Conservation (phyloP, 805 yeast genomes). For the Cyberlindnera veronae region DNA sequence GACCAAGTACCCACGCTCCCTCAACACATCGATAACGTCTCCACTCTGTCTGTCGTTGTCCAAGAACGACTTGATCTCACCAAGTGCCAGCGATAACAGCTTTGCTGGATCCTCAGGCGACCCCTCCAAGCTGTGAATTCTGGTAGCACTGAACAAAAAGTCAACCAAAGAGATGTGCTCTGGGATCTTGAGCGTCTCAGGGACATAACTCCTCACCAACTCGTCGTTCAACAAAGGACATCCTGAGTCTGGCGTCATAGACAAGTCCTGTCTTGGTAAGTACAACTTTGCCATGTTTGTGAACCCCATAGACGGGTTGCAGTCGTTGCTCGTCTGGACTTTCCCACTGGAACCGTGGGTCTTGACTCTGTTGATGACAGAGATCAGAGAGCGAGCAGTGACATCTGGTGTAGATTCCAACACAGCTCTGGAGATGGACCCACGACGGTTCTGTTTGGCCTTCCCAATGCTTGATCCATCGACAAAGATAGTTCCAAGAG, state of each 20-base stretch:
- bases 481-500: slow-evolving; percentile 5
- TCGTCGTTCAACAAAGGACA: slow-evolving; percentile 5
- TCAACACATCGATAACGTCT: slow-evolving; percentile 8
- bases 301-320: slow-evolving; percentile 3
- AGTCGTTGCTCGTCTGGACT: not conserved
- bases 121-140: slow-evolving; percentile 9
- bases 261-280: slow-evolving; percentile 3
- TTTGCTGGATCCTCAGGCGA: slow-evolving; percentile 10
- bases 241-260: not conserved
- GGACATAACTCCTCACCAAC: slow-evolving; percentile 9
- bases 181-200: slow-evolving; percentile 13
- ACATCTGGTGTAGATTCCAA: slow-evolving; percentile 1
- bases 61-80: slow-evolving; percentile 9
- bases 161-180: slow-evolving; percentile 10
- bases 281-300: slow-evolving; percentile 10
- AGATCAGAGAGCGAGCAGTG: slow-evolving; percentile 9
- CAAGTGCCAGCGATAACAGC: slow-evolving; percentile 6
- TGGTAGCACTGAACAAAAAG: slow-evolving; percentile 6
- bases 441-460: not conserved
- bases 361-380: slow-evolving; percentile 9
- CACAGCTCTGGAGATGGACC: not conserved
- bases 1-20: slow-evolving; percentile 12
- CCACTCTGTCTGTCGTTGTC: slow-evolving; percentile 10
- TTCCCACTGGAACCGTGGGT: not conserved
- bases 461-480: slow-evolving; percentile 3